Conservation (phyloP, 2,329 filamentous ascomycete species). For the Penicillium frequentans region DNA sequence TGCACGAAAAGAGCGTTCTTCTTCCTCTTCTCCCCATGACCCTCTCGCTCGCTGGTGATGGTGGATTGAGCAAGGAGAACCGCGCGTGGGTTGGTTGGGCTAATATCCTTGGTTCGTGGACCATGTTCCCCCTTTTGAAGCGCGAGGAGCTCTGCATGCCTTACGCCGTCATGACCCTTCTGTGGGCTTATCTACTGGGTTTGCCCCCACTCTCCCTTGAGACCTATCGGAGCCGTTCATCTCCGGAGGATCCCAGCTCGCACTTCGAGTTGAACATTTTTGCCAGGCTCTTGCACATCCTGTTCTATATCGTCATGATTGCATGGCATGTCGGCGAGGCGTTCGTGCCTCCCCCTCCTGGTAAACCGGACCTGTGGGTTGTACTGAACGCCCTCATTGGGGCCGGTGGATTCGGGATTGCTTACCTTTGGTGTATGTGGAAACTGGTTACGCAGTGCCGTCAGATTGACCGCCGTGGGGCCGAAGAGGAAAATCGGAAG, state of each 20-base stretch:
- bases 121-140: slow-evolving; percentile 85
- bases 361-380: slow-evolving; percentile 92
- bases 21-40: slow-evolving; percentile 94
- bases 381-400: slow-evolving; percentile 87
- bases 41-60: slow-evolving; percentile 73
- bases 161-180: slow-evolving; percentile 77
- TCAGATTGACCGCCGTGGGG: slow-evolving; percentile 23
- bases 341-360: slow-evolving; percentile 64
- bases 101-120: slow-evolving; percentile 87
- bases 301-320: slow-evolving; percentile 75
- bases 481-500: slow-evolving; percentile 30
- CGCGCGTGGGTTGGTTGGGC: slow-evolving; percentile 95
- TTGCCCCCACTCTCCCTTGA: slow-evolving; percentile 75
- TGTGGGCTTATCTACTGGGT: slow-evolving; percentile 91
- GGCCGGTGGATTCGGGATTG: slow-evolving; percentile 78
- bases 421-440: slow-evolving; percentile 89
- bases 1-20: slow-evolving; percentile 96
- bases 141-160: slow-evolving; percentile 82
- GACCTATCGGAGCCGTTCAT: slow-evolving; percentile 60
- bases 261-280: slow-evolving; percentile 53
- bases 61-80: slow-evolving; percentile 72
- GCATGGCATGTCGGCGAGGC: slow-evolving; percentile 78
- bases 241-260: slow-evolving; percentile 33
- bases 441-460: slow-evolving; percentile 48
- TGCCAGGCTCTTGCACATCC: slow-evolving; percentile 69